These are phyloP conservation scores for Apium graveolens DNA, from an alignment of 129 eudicot genomes.

Conservation along the genomic window DNA sequence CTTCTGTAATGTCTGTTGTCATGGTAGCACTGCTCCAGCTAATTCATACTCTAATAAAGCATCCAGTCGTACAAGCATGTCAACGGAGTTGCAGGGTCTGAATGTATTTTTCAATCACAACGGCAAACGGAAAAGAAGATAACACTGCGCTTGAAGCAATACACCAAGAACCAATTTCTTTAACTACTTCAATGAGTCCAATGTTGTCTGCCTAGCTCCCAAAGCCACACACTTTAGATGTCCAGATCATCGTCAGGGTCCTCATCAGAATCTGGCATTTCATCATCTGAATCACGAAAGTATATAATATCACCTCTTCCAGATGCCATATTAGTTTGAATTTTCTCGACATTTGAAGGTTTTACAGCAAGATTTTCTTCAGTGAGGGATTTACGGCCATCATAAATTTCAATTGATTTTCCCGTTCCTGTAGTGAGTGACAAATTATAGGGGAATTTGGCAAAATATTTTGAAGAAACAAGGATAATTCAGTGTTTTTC, in stretches of 20 bases:
- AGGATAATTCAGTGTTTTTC: not conserved
- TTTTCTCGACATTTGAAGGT: constrained; percentile 23
- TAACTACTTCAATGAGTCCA: not conserved
- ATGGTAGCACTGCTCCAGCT: not conserved
- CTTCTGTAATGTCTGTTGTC: not conserved
- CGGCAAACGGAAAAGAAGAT: not conserved
- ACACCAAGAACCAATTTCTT: not conserved
- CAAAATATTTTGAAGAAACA: not conserved
- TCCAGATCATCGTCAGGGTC: constrained; percentile 99
- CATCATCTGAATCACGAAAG: constrained; percentile 96
- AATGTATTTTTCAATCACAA: not conserved
- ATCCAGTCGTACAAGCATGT: not conserved
- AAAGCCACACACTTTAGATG: constrained; percentile 35
- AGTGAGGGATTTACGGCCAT: constrained; percentile 61
- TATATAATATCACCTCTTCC: constrained; percentile 74
- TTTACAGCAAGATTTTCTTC: constrained; percentile 28
- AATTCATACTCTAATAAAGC: not conserved
- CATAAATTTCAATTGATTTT: constrained; percentile 65
- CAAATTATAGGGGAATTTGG: not conserved
- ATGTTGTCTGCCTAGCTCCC: not conserved
- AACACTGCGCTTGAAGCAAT: not conserved
- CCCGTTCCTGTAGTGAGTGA: constrained; percentile 44
- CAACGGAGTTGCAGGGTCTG: not conserved
- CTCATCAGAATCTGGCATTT: constrained; percentile 98
- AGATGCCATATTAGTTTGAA: constrained; percentile 27